These are phyloP conservation scores for Ascoidea tarda DNA, from an alignment of 805 yeast species.

Conservation along the genomic window DNA sequence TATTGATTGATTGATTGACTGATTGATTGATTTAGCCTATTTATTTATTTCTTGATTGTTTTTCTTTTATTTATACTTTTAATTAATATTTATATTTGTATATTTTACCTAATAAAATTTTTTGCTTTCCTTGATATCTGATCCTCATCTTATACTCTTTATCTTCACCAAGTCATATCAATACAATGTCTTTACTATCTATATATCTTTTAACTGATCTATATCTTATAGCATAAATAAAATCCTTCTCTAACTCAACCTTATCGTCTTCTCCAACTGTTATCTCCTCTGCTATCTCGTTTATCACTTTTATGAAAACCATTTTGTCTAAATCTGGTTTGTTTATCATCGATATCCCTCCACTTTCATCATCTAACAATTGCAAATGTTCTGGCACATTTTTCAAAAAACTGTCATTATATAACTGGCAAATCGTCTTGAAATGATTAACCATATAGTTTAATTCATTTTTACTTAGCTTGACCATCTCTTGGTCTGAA, in stretches of 20 bases:
- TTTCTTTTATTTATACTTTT: no score
- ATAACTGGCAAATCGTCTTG: conserved; percentile 45
- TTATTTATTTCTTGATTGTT: no score
- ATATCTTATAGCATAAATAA: conserved; percentile 9
- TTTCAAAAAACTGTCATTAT: conserved; percentile 51
- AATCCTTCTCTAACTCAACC: conserved; percentile 8
- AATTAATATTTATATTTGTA: no score
- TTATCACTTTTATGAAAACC: conserved; percentile 40
- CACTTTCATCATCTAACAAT: conserved; percentile 61
- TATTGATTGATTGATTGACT: neutral
- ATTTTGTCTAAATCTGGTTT: conserved; percentile 65
- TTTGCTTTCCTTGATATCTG: no score
- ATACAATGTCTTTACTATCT: conserved; percentile 6
- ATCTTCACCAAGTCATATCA: conserved; percentile 2
- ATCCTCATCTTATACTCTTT: neutral
- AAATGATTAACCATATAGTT: conserved; percentile 59
- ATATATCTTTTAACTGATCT: conserved; percentile 7
- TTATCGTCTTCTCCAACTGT: conserved; percentile 8
- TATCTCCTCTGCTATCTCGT: conserved; percentile 4
- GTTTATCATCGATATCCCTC: conserved; percentile 60
- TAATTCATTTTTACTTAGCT: conserved; percentile 45
- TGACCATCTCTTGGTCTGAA: conserved; percentile 20
- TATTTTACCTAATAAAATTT: no score
- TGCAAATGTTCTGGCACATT: conserved; percentile 57
- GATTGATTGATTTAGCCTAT: neutral